phyloP scores from a whole-genome alignment of 257 asterid genomes.

The Solanum commersonii region DNA sequence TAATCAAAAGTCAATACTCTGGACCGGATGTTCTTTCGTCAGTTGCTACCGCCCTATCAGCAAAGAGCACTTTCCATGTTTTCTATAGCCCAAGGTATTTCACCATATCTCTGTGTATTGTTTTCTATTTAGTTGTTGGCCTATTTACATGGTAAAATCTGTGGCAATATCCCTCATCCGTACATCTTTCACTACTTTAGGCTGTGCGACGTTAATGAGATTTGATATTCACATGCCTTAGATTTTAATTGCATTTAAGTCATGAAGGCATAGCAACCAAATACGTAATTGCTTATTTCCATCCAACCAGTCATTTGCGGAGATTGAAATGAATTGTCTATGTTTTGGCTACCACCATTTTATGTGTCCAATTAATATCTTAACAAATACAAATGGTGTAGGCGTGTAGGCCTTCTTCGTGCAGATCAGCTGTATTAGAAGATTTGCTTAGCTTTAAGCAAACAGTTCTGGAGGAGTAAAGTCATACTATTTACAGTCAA shows the following conservation, averaged over 20 bases:
- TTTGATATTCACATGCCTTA: not conserved
- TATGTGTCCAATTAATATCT: not conserved
- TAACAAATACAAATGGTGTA: not conserved
- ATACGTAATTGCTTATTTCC: not conserved
- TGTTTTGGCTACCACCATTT: not conserved
- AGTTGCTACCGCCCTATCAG: slow-evolving; percentile 61
- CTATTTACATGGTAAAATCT: not conserved
- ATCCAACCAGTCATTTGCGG: not conserved
- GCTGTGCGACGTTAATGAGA: not conserved
- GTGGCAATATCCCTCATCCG: not conserved
- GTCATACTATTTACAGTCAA: not conserved
- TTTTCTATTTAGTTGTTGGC: not conserved
- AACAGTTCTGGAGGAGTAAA: not conserved
- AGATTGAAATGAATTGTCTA: not conserved
- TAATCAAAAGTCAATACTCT: slow-evolving; percentile 65
- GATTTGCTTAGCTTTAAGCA: not conserved
- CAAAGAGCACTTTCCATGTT: slow-evolving; percentile 43
- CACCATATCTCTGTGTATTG: not conserved
- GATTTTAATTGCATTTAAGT: not conserved
- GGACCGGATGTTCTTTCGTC: slow-evolving; percentile 63
- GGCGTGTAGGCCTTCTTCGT: not conserved
- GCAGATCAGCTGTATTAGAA: not conserved
- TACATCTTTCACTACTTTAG: not conserved
- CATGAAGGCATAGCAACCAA: not conserved
- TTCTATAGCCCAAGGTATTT: slow-evolving; percentile 83